phyloP scores from a whole-genome alignment of 78 protist genomes.

The Dictyostelium intermedium region DNA sequence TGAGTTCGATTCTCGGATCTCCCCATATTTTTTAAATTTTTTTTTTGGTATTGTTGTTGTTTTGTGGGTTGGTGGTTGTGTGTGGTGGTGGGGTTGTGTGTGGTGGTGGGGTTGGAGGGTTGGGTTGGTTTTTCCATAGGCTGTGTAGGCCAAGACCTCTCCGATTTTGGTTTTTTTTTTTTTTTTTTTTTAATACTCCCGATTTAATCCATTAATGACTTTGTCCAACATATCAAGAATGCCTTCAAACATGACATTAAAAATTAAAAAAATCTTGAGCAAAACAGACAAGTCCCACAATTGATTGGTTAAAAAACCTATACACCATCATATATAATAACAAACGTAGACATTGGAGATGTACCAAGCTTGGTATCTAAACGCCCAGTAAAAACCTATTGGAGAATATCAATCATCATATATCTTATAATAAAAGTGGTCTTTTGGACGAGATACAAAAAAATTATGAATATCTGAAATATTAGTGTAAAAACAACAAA shows the following conservation, averaged over 20 bases:
- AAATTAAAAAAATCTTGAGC: slow-evolving; percentile 88
- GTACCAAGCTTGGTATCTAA: slow-evolving; percentile 98
- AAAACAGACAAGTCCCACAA: slow-evolving; percentile 98
- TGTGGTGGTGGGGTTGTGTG: too few relatives aligned
- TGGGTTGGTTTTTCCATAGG: too few relatives aligned
- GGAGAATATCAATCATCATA: background rate
- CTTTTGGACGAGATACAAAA: background rate
- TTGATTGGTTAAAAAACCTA: slow-evolving; percentile 98
- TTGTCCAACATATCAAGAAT: too few relatives aligned
- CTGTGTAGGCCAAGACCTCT: too few relatives aligned
- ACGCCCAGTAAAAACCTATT: background rate
- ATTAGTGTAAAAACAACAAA: too few relatives aligned
- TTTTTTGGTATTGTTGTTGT: too few relatives aligned
- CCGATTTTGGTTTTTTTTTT: too few relatives aligned
- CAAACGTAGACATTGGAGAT: slow-evolving; percentile 99
- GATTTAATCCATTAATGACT: too few relatives aligned
- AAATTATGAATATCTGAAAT: too few relatives aligned
- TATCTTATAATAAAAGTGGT: background rate
- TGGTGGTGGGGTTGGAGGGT: too few relatives aligned
- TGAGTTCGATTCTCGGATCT: slow-evolving; percentile 56
- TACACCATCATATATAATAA: slow-evolving; percentile 97
- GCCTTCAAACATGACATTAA: slow-evolving; percentile 95
- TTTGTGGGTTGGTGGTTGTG: too few relatives aligned
- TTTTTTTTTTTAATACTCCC: too few relatives aligned
- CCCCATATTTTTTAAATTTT: slow-evolving; percentile 20